Conservation (phyloP, 805 yeast species). For the Millerago galiae region DNA sequence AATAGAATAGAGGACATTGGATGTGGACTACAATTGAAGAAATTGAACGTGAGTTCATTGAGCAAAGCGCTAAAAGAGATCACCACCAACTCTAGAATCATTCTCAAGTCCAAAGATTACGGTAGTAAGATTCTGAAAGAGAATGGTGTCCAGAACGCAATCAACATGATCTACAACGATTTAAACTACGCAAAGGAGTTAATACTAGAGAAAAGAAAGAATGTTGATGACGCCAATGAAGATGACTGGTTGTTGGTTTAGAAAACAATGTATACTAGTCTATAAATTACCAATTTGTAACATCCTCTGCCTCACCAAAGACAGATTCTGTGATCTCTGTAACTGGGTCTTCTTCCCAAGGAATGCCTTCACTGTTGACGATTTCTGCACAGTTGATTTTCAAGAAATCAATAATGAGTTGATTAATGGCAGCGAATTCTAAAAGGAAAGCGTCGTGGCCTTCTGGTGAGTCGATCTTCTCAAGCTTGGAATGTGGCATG, state of each 20-base stretch:
- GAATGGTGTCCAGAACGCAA: slow-evolving; percentile 73
- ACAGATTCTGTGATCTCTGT: slow-evolving; percentile 51
- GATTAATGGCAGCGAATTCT: slow-evolving; percentile 80
- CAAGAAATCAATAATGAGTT: slow-evolving; percentile 62
- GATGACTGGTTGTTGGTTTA: neutral
- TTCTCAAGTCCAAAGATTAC: slow-evolving; percentile 56
- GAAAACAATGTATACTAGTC: neutral
- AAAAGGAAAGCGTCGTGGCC: slow-evolving; percentile 96
- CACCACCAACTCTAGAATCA: slow-evolving; percentile 58
- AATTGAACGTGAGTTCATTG: slow-evolving; percentile 57
- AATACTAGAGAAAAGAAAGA: slow-evolving; percentile 34
- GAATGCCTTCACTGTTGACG: slow-evolving; percentile 39
- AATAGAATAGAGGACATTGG: slow-evolving; percentile 83
- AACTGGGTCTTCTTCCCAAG: slow-evolving; percentile 39
- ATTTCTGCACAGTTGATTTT: slow-evolving; percentile 49
- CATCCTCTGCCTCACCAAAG: slow-evolving; percentile 93
- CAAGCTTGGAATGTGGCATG: slow-evolving; percentile 62
- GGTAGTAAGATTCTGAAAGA: slow-evolving; percentile 65
- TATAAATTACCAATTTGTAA: slow-evolving; percentile 71
- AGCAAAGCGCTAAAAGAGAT: slow-evolving; percentile 65
- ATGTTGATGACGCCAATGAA: slow-evolving; percentile 5
- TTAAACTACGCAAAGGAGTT: slow-evolving; percentile 67
- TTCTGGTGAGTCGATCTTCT: slow-evolving; percentile 81
- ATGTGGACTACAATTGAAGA: slow-evolving; percentile 66
- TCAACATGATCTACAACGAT: slow-evolving; percentile 71